Conservation (phyloP, 768 basidiomycete genomes). For the Rhizopogon vinicolor region DNA sequence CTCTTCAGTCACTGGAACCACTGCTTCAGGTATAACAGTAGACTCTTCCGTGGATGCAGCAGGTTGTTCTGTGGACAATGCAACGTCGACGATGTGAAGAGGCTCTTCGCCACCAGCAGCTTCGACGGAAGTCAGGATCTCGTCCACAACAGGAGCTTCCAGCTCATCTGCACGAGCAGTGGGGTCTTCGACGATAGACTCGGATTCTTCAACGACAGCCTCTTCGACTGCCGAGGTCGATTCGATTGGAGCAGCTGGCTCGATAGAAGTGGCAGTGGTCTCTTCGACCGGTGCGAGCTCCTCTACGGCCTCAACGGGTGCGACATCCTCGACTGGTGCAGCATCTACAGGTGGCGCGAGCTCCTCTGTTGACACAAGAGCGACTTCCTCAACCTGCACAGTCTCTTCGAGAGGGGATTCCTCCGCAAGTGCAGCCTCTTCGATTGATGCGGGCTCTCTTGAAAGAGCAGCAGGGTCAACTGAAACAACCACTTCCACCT, state of each 20-base stretch:
- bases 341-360: neutral
- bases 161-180: neutral
- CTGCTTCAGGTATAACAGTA: no score
- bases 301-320: neutral
- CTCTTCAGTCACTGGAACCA: no score
- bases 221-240: neutral
- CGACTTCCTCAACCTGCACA: no score
- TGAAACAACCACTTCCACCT: neutral
- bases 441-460: neutral
- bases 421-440: neutral
- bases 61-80: no score
- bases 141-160: neutral
- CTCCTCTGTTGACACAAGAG: no score
- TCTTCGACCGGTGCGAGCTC: neutral
- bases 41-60: no score
- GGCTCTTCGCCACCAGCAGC: neutral
- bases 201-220: neutral
- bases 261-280: neutral
- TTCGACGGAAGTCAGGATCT: neutral
- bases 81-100: no score
- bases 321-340: neutral
- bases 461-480: neutral
- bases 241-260: neutral
- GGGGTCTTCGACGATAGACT: neutral
- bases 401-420: neutral